These are phyloP conservation scores for Pholiota microspora DNA, from an alignment of 768 basidiomycete genomes.

Conservation along the genomic window DNA sequence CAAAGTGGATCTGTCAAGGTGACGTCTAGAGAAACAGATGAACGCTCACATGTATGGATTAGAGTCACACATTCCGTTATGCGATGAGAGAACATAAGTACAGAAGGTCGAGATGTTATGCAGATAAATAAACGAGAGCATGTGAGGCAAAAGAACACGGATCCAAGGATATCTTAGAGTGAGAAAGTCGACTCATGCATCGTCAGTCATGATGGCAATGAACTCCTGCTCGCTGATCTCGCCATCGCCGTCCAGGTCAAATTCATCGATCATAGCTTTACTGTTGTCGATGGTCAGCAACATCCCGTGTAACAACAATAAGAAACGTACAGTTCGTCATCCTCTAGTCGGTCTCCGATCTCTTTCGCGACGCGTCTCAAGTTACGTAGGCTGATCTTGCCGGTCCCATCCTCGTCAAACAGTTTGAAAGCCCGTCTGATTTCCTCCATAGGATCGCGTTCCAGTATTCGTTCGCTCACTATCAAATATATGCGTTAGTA, in stretches of 20 bases:
- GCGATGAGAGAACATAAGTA: constrained; percentile 17
- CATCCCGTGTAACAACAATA: not conserved
- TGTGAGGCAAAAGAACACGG: constrained; percentile 10
- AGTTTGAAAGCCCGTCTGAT: constrained; percentile 94
- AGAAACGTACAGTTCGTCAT: constrained; percentile 87
- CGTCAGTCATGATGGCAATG: constrained; percentile 95
- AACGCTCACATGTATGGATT: constrained; percentile 18
- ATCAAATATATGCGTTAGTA: constrained; percentile 8
- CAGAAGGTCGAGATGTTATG: constrained; percentile 18
- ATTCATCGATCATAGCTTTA: constrained; percentile 99
- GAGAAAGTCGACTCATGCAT: constrained; percentile 47
- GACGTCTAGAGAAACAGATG: not conserved
- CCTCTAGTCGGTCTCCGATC: constrained; percentile 91
- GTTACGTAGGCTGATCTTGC: constrained; percentile 90
- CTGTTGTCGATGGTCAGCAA: constrained; percentile 37
- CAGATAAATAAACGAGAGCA: constrained; percentile 20
- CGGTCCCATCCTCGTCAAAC: constrained; percentile 95
- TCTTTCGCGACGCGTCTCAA: constrained; percentile 94
- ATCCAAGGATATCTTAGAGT: not conserved
- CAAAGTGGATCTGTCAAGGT: not conserved
- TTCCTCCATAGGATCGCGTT: constrained; percentile 95
- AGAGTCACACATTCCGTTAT: constrained; percentile 19
- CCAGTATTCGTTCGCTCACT: constrained; percentile 95
- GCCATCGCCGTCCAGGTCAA: constrained; percentile 97
- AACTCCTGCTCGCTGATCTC: constrained; percentile 98